phyloP scores from a whole-genome alignment of 2,329 filamentous ascomycete species.

The Diaporthe citri region DNA sequence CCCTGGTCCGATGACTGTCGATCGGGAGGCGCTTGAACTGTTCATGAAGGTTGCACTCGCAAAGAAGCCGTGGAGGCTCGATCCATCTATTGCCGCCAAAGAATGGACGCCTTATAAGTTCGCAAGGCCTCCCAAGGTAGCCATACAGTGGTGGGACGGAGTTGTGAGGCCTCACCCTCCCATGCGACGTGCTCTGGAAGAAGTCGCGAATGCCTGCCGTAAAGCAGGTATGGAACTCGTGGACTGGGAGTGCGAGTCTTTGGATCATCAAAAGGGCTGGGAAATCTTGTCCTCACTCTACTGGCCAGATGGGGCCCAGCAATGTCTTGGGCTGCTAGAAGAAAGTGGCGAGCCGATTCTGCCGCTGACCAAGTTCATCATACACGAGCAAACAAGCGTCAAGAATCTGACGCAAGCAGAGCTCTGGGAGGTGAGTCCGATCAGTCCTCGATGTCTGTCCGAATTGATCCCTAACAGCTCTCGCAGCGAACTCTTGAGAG shows the following conservation, averaged over 20 bases:
- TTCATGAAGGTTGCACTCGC: slow-evolving; percentile 7
- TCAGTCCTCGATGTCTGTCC: background rate
- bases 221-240: slow-evolving; percentile 44
- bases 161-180: slow-evolving; percentile 45
- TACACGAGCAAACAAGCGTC: slow-evolving; percentile 37
- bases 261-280: slow-evolving; percentile 42
- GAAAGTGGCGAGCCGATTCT: slow-evolving; percentile 47
- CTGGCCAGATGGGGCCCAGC: slow-evolving; percentile 46
- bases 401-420: background rate
- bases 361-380: slow-evolving; percentile 45
- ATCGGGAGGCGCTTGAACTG: slow-evolving; percentile 1
- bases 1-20: slow-evolving; percentile 3
- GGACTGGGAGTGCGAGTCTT: slow-evolving; percentile 43
- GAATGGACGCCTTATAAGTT: slow-evolving; percentile 2
- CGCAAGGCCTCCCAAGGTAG: slow-evolving; percentile 19
- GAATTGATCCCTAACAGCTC: background rate
- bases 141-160: slow-evolving; percentile 46
- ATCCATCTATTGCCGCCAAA: background rate
- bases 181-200: slow-evolving; percentile 42
- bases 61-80: background rate
- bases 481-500: slow-evolving; percentile 44
- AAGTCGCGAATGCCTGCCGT: slow-evolving; percentile 40
- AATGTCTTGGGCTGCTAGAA: slow-evolving; percentile 38
- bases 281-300: slow-evolving; percentile 44
- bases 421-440: background rate